A percentile compares a stretch with the other conserved stretches of the same genome.
Conservation (phyloP, 2,329 filamentous ascomycete species). For the Hypoxylon sp. region DNA sequence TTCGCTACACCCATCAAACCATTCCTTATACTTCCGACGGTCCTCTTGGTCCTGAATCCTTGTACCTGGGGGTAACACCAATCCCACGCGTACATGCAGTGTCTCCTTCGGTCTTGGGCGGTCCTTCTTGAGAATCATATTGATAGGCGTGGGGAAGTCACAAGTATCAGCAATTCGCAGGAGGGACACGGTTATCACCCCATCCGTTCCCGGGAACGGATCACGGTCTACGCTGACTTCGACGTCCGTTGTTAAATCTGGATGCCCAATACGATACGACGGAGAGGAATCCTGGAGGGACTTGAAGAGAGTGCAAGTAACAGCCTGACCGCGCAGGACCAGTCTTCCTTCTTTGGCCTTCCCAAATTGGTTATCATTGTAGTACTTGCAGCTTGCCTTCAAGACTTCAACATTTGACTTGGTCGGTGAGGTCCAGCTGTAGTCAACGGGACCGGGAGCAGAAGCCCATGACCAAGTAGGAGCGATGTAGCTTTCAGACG, state of each 20-base stretch:
- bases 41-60: slow-evolving; percentile 11
- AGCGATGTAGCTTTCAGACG: background rate
- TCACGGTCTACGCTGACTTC: slow-evolving; percentile 10
- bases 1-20: slow-evolving; percentile 9
- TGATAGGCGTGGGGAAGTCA: slow-evolving; percentile 10
- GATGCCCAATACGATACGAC: slow-evolving; percentile 13
- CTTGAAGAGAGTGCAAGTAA: slow-evolving; percentile 4
- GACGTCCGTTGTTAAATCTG: background rate
- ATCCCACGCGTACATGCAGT: background rate
- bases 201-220: background rate
- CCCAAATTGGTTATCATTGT: slow-evolving; percentile 17
- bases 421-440: background rate
- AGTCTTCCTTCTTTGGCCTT: background rate
- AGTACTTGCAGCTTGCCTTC: slow-evolving; percentile 10
- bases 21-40: slow-evolving; percentile 1
- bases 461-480: slow-evolving; percentile 37
- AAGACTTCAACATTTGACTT: slow-evolving; percentile 7
- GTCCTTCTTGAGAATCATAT: background rate
- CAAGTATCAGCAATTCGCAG: slow-evolving; percentile 12
- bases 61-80: slow-evolving; percentile 3
- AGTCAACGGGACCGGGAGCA: slow-evolving; percentile 7
- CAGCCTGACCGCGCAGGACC: background rate
- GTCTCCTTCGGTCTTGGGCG: background rate
- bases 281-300: background rate
- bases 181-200: background rate